Percentiles rank a stretch among this genome's conserved stretches.
These are phyloP conservation scores for Abortiporus biennis DNA, from an alignment of 1,284 basidiomycete species.

Conservation along the genomic window DNA sequence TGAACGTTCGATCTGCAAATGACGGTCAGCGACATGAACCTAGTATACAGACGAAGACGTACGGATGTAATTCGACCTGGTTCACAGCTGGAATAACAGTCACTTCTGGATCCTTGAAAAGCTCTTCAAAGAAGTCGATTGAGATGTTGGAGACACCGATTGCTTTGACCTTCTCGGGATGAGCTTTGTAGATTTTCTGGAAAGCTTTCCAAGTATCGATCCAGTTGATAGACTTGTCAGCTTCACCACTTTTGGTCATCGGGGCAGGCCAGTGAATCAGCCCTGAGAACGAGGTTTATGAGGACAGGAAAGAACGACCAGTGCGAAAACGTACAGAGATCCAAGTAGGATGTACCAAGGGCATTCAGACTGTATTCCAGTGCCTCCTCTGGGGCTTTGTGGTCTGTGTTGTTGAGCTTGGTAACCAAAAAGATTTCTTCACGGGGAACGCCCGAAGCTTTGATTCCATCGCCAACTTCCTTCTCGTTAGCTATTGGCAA, in stretches of 20 bases:
- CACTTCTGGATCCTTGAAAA: constrained; percentile 53
- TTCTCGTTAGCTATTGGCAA: constrained; percentile 42
- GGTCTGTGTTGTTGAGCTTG: constrained; percentile 72
- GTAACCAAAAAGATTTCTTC: constrained; percentile 70
- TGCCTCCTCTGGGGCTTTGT: constrained; percentile 56
- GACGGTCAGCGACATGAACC: not conserved
- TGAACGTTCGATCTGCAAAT: constrained; percentile 50
- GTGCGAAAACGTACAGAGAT: constrained; percentile 51
- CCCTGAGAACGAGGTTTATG: constrained; percentile 31
- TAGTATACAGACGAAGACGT: constrained; percentile 22
- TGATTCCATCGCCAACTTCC: constrained; percentile 78
- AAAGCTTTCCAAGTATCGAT: constrained; percentile 77
- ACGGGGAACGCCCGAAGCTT: constrained; percentile 62
- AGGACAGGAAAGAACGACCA: not conserved
- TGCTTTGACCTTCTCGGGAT: constrained; percentile 65
- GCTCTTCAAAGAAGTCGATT: constrained; percentile 49
- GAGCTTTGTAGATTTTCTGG: constrained; percentile 58
- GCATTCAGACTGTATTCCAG: constrained; percentile 65
- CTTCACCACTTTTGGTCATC: constrained; percentile 41
- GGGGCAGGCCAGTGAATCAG: constrained; percentile 80
- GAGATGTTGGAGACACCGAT: constrained; percentile 78
- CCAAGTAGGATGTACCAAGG: constrained; percentile 71
- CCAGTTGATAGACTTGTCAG: constrained; percentile 55
- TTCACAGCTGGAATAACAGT: constrained; percentile 75
- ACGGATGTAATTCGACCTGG: constrained; percentile 78